phyloP scores from a whole-genome alignment of 805 yeast species.

The Yarrowia divulgata region DNA sequence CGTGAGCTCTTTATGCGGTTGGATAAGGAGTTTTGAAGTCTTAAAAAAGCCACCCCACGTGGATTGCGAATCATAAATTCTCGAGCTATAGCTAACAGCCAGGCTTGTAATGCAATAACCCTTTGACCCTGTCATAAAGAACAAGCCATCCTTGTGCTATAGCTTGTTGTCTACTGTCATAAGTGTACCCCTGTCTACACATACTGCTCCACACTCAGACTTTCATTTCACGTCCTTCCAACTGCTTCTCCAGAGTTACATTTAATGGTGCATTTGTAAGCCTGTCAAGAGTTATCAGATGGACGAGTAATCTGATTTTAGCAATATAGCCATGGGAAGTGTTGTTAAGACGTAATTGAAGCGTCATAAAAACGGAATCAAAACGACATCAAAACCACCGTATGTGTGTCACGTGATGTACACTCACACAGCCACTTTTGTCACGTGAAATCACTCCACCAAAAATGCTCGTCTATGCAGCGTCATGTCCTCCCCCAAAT shows the following conservation, averaged over 20 bases:
- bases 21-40: background rate
- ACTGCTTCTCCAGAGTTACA: too few relatives aligned
- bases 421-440: too few relatives aligned
- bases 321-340: too few relatives aligned
- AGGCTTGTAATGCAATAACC: background rate
- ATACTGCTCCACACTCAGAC: background rate
- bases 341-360: too few relatives aligned
- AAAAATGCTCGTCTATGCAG: slow-evolving; percentile 29
- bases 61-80: too few relatives aligned
- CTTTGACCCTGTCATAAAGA: too few relatives aligned
- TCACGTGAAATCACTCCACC: slow-evolving; percentile 28
- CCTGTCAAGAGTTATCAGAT: slow-evolving; percentile 11
- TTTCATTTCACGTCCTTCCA: slow-evolving; percentile 7
- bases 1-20: slow-evolving; percentile 27
- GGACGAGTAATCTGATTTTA: too few relatives aligned
- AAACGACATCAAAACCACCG: too few relatives aligned
- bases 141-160: too few relatives aligned
- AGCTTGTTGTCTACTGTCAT: background rate
- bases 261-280: too few relatives aligned
- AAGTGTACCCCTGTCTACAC: too few relatives aligned
- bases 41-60: background rate
- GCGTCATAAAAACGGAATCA: too few relatives aligned
- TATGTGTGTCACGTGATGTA: background rate
- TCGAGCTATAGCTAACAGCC: background rate
- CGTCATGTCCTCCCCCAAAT: slow-evolving; percentile 24